Evolutionary conservation across 768 basidiomycete genomes (phyloP), one percentile per base, ranked within the genome.

Genomic region (Suillus paluster): DNA sequence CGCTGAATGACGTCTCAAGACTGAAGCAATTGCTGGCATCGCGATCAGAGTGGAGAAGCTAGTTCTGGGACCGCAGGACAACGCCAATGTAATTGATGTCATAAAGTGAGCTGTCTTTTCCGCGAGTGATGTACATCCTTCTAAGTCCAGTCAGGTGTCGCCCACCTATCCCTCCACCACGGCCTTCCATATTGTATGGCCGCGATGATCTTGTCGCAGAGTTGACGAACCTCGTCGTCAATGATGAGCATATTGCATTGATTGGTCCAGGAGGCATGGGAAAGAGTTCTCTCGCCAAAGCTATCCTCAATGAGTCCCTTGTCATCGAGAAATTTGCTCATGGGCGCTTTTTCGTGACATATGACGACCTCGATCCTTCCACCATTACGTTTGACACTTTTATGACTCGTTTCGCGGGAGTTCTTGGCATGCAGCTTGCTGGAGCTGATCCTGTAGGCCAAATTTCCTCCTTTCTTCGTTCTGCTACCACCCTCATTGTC

Each of bases 251-350:
- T 11, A 23, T 59, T 41, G 21, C 36, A 7, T 38, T 59, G n/a
- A 38, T 42, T 17, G 58, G 57, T 8, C 17, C 57, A 5, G 57
- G 41, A 12, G 42, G 57, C 23, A 58, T 41, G 19, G 41, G 57
- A 11, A 58, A 58, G 17, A 58, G 23, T 30, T n/a, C 57, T 15
- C 19, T 58, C 15, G 36, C 57, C 19, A 42, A 44, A 44, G 41
- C 57, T 15, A 44, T 45, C 41, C 39, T 58, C n/a, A 42, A 58
- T 14, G 57, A 58, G 23, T 1, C 39, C 1, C 5, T 17, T 23
- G 27, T 58, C 2, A 12, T 4, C 6, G 57, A 21, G 6, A 58
- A 44, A 30, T 58, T 39, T 44, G 34, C 23, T n/a, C 42, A 58
- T 2, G 21, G 57, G 17, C 41, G 30, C 4, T 34, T 36, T n/a